Evolutionary conservation across 192 early-diverging fungal species (phyloP).

Genomic region (Chytriomyces sp.): DNA sequence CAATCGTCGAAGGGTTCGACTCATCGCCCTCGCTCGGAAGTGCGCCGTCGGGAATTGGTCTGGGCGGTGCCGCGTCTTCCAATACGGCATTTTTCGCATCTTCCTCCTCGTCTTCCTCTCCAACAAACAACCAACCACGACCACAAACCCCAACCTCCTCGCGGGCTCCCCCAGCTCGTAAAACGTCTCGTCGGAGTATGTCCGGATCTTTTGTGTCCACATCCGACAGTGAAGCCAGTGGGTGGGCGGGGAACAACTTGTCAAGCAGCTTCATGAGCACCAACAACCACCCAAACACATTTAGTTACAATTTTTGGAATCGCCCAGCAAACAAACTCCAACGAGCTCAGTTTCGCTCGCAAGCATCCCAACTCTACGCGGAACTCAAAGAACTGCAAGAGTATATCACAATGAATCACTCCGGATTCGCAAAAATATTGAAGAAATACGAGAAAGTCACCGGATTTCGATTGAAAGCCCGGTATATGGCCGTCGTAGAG

Average conservation of each 20-base stretch:
- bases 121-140: not conserved
- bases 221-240: not conserved
- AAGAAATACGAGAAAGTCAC: conserved; percentile 99
- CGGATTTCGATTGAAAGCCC: conserved; percentile 68
- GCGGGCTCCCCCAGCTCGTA: not conserved
- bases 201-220: conserved; percentile 19
- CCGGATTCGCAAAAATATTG: conserved; percentile 91
- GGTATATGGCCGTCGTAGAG: conserved; percentile 73
- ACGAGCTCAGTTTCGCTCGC: conserved; percentile 50
- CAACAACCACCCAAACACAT: conserved; percentile 1
- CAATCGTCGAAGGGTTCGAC: conserved; percentile 43
- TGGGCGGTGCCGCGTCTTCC: no score
- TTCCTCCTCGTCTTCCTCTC: not conserved
- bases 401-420: conserved; percentile 87
- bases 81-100: not conserved
- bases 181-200: conserved; percentile 4
- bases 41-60: not conserved
- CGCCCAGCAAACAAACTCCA: conserved; percentile 33
- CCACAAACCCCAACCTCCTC: not conserved
- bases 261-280: not conserved
- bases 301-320: conserved; percentile 44
- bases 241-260: not conserved
- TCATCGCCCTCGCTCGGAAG: conserved; percentile 34
- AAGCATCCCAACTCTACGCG: conserved; percentile 79
- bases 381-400: conserved; percentile 83